Percentiles rank a stretch among this genome's conserved stretches.
phyloP scores from a whole-genome alignment of 1,284 basidiomycete species.

The Albatrellus sp. region DNA sequence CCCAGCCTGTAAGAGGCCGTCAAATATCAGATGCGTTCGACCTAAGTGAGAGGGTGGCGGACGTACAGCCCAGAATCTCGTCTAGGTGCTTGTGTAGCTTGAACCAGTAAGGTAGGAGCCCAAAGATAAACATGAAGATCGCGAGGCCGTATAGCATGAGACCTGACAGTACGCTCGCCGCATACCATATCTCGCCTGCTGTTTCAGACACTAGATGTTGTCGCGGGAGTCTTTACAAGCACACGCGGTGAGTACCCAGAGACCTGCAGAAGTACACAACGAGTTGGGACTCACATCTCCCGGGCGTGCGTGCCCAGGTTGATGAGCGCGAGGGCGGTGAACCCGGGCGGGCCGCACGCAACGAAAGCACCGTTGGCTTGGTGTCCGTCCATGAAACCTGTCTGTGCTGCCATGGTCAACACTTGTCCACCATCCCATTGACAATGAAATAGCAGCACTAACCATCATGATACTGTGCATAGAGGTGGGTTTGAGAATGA shows the following conservation, averaged over 20 bases:
- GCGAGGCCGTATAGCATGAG: conserved; percentile 34
- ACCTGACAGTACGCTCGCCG: conserved; percentile 25
- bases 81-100: conserved; percentile 33
- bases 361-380: conserved; percentile 39
- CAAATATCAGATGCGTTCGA: neutral
- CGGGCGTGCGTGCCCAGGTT: conserved; percentile 28
- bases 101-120: conserved; percentile 34
- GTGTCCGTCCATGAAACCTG: conserved; percentile 36
- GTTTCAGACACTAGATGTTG: conserved; percentile 26
- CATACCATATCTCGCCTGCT: conserved; percentile 37
- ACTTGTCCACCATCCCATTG: neutral
- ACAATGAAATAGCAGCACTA: conserved; percentile 9
- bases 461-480: conserved; percentile 29
- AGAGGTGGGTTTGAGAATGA: conserved; percentile 4
- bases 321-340: conserved; percentile 34
- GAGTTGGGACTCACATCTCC: conserved; percentile 23
- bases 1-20: conserved; percentile 22
- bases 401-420: conserved; percentile 17
- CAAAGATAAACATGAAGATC: conserved; percentile 34
- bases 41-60: neutral
- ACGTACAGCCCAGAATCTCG: conserved; percentile 36
- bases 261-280: conserved; percentile 2
- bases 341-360: conserved; percentile 34
- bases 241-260: conserved; percentile 3
- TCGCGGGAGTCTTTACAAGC: conserved; percentile 20